Base-by-base conservation (phyloP, 148 eudicot genomes). In the Bassia scoparia region DNA sequence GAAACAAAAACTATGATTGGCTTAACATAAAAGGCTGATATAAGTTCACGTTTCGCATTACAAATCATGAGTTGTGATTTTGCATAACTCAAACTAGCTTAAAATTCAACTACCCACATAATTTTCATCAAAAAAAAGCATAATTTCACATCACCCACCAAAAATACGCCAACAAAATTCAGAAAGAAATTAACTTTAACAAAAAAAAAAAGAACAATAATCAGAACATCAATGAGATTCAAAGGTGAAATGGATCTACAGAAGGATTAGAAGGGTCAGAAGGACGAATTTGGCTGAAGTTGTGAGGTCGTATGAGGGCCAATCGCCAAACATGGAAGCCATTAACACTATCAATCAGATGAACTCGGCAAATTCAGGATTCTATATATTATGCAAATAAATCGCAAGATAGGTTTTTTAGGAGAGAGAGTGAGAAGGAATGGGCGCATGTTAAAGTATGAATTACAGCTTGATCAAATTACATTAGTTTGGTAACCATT, bases 221-320 rank as follows among this genome's bases (percentile, higher is more conserved):
- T 43, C 21, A 29, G n/a, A 41, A 34, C 20, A 44, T 18, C 44
- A 67, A 54, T 37, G 29, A 60, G 27, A 49, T 33, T 60, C 16
- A 58, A 58, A 44, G 41, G 0, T 8, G 48, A 41, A 65, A 52
- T 18, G 29, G 74, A 61, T 46, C 77, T 82, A 91, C 97, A 72
- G 91, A 91, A 37, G 97, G 91, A 62, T 79, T 86, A 7, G 87
- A 83, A 73, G 93, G 91, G 82, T 91, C 94, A 75, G 88, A 83
- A 43, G 91, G 91, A n/a, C 94, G 90, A 63, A 89, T 86, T 54
- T 89, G 93, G 87, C 85, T 91, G 86, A 91, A 91, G 78, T 91
- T 91, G 76, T 89, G 93, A 54, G 97, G 67, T 91, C 87, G 46
- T 73, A 76, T 24, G 97, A 91, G 33, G 97, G 97, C 94, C 85